phyloP scores from a whole-genome alignment of 2,329 filamentous ascomycete genomes.

The Aspergillus japonicus region DNA sequence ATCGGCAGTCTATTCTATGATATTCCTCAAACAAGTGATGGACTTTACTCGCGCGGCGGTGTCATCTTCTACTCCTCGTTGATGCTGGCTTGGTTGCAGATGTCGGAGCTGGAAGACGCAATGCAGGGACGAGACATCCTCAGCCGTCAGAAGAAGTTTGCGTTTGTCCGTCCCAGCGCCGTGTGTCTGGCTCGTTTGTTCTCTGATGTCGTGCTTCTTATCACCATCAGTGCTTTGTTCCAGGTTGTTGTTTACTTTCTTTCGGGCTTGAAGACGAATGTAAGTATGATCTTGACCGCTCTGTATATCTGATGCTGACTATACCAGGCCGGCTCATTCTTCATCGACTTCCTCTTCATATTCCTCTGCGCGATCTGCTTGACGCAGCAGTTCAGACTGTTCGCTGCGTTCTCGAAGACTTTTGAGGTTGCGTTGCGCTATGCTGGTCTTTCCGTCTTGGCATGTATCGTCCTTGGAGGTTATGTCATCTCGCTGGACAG shows the following conservation, averaged over 20 bases:
- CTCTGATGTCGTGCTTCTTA: conserved; percentile 56
- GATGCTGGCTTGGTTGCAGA: conserved; percentile 64
- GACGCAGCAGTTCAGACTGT: conserved; percentile 61
- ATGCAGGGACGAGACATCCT: conserved; percentile 67
- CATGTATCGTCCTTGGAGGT: conserved; percentile 61
- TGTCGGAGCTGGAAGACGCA: conserved; percentile 73
- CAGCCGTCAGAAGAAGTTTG: conserved; percentile 63
- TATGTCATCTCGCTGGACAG: conserved; percentile 62
- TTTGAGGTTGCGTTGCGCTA: conserved; percentile 64
- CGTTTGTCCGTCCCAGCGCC: conserved; percentile 63
- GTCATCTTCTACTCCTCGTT: conserved; percentile 62
- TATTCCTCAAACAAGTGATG: conserved; percentile 53
- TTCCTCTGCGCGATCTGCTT: conserved; percentile 58
- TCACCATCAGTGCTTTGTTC: conserved; percentile 55
- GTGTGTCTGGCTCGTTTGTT: conserved; percentile 58
- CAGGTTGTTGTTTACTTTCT: conserved; percentile 63
- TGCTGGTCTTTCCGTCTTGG: conserved; percentile 57
- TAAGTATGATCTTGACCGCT: conserved; percentile 9
- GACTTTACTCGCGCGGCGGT: conserved; percentile 60
- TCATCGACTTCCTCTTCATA: conserved; percentile 61
- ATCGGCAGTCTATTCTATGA: conserved; percentile 74
- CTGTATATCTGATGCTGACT: not conserved
- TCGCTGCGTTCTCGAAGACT: conserved; percentile 58
- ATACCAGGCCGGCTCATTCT: conserved; percentile 56
- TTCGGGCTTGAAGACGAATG: conserved; percentile 38